phyloP scores from a whole-genome alignment of 805 yeast species.

The Nakazawaea ishiwadae region DNA sequence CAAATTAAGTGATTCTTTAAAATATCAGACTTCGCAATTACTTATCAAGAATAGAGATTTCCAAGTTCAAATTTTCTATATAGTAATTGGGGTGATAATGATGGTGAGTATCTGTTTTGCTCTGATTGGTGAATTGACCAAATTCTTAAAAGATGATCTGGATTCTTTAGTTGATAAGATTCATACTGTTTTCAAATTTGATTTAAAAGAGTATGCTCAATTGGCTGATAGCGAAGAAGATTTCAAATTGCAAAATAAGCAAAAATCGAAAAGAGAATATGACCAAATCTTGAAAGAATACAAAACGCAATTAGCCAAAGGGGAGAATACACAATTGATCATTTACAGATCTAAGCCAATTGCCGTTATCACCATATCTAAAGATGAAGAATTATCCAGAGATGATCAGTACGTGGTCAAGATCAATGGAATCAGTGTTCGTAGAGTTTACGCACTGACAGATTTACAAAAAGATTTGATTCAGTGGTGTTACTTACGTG shows the following conservation, averaged over 20 bases:
- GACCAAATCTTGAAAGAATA: conserved; percentile 10
- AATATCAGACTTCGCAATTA: conserved; percentile 8
- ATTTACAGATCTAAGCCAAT: conserved; percentile 69
- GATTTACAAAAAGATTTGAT: conserved; percentile 62
- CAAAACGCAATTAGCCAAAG: conserved; percentile 27
- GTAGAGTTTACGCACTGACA: conserved; percentile 61
- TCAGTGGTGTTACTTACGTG: conserved; percentile 43
- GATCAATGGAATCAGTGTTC: conserved; percentile 56
- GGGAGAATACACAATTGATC: conserved; percentile 49
- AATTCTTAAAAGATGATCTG: conserved; percentile 39
- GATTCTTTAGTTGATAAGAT: conserved; percentile 32
- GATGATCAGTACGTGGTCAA: conserved; percentile 41
- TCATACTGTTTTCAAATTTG: conserved; percentile 42
- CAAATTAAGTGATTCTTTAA: conserved; percentile 14
- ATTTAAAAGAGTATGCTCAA: conserved; percentile 43
- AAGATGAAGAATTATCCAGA: conserved; percentile 34
- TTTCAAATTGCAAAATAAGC: conserved; percentile 11
- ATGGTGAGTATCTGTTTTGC: conserved; percentile 35
- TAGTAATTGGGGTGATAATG: conserved; percentile 33
- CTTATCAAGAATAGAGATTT: conserved; percentile 19
- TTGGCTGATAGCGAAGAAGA: conserved; percentile 14
- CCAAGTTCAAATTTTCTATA: conserved; percentile 17
- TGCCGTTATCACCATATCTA: conserved; percentile 44
- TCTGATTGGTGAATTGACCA: conserved; percentile 37
- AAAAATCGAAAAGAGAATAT: conserved; percentile 16